These are phyloP conservation scores for Cichorium intybus DNA, from an alignment of 140 eudicot genomes.

Conservation along the genomic window DNA sequence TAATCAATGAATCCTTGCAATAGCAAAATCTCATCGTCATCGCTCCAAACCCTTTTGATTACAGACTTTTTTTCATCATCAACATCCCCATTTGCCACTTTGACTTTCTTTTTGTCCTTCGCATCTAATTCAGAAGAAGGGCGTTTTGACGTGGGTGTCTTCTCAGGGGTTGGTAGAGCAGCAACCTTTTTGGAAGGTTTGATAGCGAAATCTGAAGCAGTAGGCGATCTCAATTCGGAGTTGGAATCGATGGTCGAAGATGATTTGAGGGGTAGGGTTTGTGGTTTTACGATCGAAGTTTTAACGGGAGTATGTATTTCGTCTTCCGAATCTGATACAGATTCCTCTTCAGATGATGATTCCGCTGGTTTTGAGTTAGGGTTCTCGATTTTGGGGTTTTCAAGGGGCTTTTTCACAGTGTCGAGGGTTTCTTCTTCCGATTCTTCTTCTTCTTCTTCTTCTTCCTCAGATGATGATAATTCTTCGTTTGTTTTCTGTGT, in stretches of 20 bases:
- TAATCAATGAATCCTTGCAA: conserved; percentile 54
- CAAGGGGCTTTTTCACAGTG: neutral
- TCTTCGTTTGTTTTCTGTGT: conserved; percentile 10
- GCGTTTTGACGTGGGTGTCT: conserved; percentile 24
- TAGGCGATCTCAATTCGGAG: conserved; percentile 30
- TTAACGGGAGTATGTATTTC: neutral
- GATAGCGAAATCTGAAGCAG: conserved; percentile 36
- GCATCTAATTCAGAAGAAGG: conserved; percentile 1
- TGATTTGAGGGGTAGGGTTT: conserved; percentile 7
- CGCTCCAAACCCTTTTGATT: conserved; percentile 47
- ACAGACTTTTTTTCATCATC: conserved; percentile 30
- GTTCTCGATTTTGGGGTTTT: conserved; percentile 16
- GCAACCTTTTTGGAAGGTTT: conserved; percentile 36
- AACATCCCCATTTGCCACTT: conserved; percentile 16
- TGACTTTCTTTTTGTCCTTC: conserved; percentile 20
- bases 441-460: conserved; percentile 17
- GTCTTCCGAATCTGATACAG: conserved; percentile 3
- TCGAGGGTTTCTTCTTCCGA: conserved; percentile 5
- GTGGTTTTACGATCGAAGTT: neutral
- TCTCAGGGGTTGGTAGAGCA: conserved; percentile 7
- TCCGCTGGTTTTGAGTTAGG: conserved; percentile 11
- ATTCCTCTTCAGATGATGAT: conserved; percentile 24
- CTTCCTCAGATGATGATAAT: conserved; percentile 9
- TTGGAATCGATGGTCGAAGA: conserved; percentile 24
- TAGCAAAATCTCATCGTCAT: conserved; percentile 46